Evolutionary conservation across 306 rosid genomes (phyloP), one percentile per base, ranked within the genome.

Genomic region (Rosa rugosa): DNA sequence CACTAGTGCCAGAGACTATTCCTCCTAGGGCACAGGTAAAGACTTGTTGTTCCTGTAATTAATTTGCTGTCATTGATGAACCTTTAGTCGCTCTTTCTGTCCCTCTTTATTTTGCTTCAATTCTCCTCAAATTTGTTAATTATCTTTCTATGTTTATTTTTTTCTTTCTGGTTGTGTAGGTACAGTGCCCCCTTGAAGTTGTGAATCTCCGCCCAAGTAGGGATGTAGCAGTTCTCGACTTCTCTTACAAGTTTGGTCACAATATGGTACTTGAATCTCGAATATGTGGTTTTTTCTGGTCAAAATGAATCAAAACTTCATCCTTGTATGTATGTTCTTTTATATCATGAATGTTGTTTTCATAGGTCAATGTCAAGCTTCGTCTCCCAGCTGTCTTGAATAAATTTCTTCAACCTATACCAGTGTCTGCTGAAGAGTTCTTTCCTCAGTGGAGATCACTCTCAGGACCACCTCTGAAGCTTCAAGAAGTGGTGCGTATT

Each of bases 1-100:
- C 99, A 44, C 80, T 90, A 76, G 99, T 96, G 65, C 99, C 99
- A 18, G 99, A 96, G 22, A 96, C 94, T 75, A 96, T 93, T 74
- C 99, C 99, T 78, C 99, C 99, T n/a, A 87, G 99, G 66, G 98
- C 99, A 71, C 98, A 96, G 90, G 99, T 93, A 85, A 82, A 73
- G 72, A 57, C 72, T 40, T 73, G n/a, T 79, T 40, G 66, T 78
- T 25, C 27, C 45, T 73, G 20, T 81, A 54, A 54, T 72, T 67
- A 38, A 53, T 27, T 31, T n/a, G 41, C 38, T 9, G 67, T n/a
- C 60, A 27, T 81, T 66, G 72, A 42, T 75, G 73, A 23, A 69
- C 31, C 44, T 13, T 10, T 8, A 40, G 54, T 44, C 59, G 34
- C 69, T 54, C 75, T 65, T 47, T 81, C 64, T 47, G 50, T 53